Evolutionary conservation across 441 rosid genomes (phyloP).

Genomic region (Eruca vesicaria): DNA sequence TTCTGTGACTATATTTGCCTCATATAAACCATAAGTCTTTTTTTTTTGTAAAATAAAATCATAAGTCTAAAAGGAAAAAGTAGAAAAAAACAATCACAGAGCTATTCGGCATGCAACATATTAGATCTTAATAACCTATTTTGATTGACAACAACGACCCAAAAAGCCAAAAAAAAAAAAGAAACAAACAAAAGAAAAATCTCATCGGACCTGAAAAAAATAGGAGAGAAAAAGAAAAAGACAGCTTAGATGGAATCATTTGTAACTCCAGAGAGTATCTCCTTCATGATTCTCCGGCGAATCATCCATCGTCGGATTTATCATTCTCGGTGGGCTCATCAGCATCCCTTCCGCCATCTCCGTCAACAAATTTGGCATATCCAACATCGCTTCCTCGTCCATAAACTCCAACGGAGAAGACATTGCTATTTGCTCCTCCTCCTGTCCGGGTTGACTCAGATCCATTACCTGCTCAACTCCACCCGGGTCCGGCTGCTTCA

Average conservation of each 20-base stretch:
- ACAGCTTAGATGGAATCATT: conserved; percentile 5
- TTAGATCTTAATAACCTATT: background rate
- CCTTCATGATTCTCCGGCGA: conserved; percentile 59
- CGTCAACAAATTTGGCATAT: conserved; percentile 77
- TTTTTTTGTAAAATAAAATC: too few relatives aligned
- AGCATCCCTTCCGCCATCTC: conserved; percentile 96
- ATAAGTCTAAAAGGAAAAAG: background rate
- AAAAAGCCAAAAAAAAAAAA: background rate
- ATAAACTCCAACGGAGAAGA: conserved; percentile 44
- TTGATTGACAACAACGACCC: background rate
- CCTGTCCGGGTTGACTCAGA: conserved; percentile 16
- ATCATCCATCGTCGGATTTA: conserved; percentile 49
- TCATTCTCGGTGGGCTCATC: conserved; percentile 78
- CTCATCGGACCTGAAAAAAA: background rate
- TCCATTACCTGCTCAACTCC: conserved; percentile 2
- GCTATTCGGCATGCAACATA: background rate
- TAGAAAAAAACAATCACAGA: background rate
- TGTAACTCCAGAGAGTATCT: conserved; percentile 74
- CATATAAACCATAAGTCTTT: too few relatives aligned
- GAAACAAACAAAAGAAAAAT: background rate
- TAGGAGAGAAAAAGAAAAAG: background rate
- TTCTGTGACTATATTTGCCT: background rate
- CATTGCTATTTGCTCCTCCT: background rate
- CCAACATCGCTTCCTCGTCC: conserved; percentile 75
- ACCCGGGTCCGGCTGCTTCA: conserved; percentile 28